A percentile compares a stretch with the other conserved stretches of the same genome.
These are phyloP conservation scores for Penicillium rolfsii DNA, from an alignment of 2,329 filamentous ascomycete species.

Conservation along the genomic window DNA sequence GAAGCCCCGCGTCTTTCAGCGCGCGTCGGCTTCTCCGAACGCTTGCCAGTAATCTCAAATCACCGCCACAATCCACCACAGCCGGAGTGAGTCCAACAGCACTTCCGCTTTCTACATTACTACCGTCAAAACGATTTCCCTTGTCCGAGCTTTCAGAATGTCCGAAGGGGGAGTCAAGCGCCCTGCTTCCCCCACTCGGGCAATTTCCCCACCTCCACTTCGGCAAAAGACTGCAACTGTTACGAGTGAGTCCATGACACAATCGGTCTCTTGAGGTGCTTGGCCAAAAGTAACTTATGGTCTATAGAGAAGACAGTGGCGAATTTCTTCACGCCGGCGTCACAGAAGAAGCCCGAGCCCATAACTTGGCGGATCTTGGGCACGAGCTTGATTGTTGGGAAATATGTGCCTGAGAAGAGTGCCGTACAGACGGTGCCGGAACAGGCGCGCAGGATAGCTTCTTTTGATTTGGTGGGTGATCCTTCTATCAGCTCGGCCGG, in stretches of 20 bases:
- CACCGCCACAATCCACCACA: conserved; percentile 2
- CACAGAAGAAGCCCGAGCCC: conserved; percentile 78
- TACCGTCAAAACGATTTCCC: conserved; percentile 19
- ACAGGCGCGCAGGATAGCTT: conserved; percentile 44
- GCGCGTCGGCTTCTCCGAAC: conserved; percentile 28
- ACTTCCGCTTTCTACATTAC: neutral
- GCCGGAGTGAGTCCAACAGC: neutral
- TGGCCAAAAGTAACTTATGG: neutral
- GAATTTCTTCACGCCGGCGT: conserved; percentile 85
- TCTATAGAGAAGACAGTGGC: conserved; percentile 60
- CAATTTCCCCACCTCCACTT: conserved; percentile 61
- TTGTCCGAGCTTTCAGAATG: conserved; percentile 30
- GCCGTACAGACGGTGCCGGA: conserved; percentile 15
- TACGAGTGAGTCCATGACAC: conserved; percentile 49
- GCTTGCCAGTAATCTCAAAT: neutral
- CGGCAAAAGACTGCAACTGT: conserved; percentile 60
- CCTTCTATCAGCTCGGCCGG: neutral
- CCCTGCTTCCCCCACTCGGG: conserved; percentile 39
- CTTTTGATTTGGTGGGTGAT: conserved; percentile 50
- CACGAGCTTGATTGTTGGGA: conserved; percentile 75
- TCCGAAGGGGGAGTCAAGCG: conserved; percentile 40
- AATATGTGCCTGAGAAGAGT: conserved; percentile 56
- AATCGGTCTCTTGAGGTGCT: neutral
- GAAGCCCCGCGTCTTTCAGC: conserved; percentile 34
- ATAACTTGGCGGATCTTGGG: conserved; percentile 70